phyloP scores from a whole-genome alignment of 176 grass and related monocot species.

The Dactylis glomerata region DNA sequence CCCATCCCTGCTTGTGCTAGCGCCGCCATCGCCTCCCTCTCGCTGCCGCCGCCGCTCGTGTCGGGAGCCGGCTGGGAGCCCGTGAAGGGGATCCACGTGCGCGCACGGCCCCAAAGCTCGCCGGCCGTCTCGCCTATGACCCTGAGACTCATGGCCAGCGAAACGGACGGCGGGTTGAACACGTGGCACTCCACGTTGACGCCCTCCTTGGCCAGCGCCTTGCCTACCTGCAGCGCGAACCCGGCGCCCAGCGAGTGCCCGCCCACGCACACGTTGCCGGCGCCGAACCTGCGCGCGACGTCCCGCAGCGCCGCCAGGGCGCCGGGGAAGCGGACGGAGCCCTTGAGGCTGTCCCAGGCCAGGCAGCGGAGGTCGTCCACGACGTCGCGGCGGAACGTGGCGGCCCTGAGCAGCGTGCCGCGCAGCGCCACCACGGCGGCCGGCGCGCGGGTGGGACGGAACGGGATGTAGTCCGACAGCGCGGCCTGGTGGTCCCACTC shows the following conservation, averaged over 20 bases:
- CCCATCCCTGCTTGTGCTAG: conserved; percentile 8
- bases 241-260: conserved; percentile 83
- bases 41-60: neutral
- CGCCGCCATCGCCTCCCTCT: conserved; percentile 19
- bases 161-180: conserved; percentile 88
- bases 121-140: conserved; percentile 58
- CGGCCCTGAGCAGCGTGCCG: conserved; percentile 52
- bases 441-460: conserved; percentile 56
- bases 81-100: conserved; percentile 34
- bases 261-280: conserved; percentile 39
- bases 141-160: conserved; percentile 64
- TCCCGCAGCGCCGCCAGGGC: conserved; percentile 51
- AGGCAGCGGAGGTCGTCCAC: conserved; percentile 71
- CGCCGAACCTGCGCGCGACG: conserved; percentile 30
- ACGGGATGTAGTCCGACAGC: conserved; percentile 35
- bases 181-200: conserved; percentile 84
- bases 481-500: conserved; percentile 71
- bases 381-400: conserved; percentile 60
- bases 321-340: conserved; percentile 68
- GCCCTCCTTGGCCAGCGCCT: conserved; percentile 69
- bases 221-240: conserved; percentile 80
- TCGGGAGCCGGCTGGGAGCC: neutral
- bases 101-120: conserved; percentile 52
- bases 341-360: conserved; percentile 77
- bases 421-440: conserved; percentile 57